A percentile compares a stretch with the other conserved stretches of the same genome.
Conservation (phyloP, 139 green algal species). For the Chlorella sp. region DNA sequence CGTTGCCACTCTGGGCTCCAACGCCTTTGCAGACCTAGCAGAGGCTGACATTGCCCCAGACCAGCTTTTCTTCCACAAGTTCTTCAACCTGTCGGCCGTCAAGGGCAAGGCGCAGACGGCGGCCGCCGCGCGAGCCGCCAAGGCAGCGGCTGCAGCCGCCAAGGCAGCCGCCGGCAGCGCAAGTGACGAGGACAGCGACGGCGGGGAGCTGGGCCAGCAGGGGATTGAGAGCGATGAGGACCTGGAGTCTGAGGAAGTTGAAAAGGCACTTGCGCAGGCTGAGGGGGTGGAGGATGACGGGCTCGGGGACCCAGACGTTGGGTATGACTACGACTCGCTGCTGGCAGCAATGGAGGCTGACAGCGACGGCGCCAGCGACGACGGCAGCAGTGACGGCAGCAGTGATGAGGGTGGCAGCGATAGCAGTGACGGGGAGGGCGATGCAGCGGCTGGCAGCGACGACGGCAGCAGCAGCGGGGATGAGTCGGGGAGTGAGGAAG, state of each 20-base stretch:
- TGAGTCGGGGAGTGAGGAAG: too few relatives aligned
- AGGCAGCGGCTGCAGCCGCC: too few relatives aligned
- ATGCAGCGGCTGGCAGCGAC: slow-evolving; percentile 2
- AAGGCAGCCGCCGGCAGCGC: too few relatives aligned
- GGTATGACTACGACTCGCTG: slow-evolving; percentile 55
- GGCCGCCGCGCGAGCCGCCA: slow-evolving; percentile 7
- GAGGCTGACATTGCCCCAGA: slow-evolving; percentile 35
- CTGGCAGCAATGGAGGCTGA: slow-evolving; percentile 38
- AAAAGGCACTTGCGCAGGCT: background rate
- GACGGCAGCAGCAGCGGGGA: too few relatives aligned
- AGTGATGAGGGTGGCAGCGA: background rate
- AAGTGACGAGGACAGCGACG: slow-evolving; percentile 24
- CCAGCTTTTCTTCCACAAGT: slow-evolving; percentile 25
- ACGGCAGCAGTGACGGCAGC: background rate
- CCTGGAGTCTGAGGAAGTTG: too few relatives aligned
- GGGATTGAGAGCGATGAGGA: slow-evolving; percentile 16
- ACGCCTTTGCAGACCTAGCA: slow-evolving; percentile 59
- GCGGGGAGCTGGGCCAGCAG: slow-evolving; percentile 14
- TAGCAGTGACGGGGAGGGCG: background rate
- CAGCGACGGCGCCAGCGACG: background rate
- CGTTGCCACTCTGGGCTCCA: slow-evolving; percentile 24
- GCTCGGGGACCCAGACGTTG: slow-evolving; percentile 26
- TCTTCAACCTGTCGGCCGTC: slow-evolving; percentile 44
- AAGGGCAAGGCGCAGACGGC: slow-evolving; percentile 20
- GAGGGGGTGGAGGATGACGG: slow-evolving; percentile 29